Evolutionary conservation across 1,284 basidiomycete genomes (phyloP), one percentile per base, ranked within the genome.

Genomic region (Ganoderma lingzhi): DNA sequence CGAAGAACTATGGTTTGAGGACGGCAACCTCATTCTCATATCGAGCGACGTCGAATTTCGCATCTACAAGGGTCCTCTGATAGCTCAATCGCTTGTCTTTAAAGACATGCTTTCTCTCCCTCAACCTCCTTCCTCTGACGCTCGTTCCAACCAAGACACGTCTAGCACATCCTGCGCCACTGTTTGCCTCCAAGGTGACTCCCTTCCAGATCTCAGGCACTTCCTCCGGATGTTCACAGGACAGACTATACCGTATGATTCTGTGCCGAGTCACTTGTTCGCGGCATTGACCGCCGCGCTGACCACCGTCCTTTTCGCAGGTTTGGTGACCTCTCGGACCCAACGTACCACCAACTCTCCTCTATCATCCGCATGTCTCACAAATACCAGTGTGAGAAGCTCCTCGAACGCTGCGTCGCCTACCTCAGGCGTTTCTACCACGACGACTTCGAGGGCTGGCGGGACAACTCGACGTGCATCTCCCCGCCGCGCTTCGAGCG

Each of bases 351-450:
- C 53, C 62, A 68, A 41, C 15, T 72, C 59, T 68, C 71, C 30
- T 66, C 71, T 6, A 39, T 64, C 55, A 62, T 72, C 5, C 64
- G 71, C 41, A 51, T 72, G 23, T 63, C 63, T 15, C 65, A 72
- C 66, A 67, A 69, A 37, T 72, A 69, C 64, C 65, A 70, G 14
- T 63, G 63, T 48, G 61, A 70, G 17, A 45, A 63, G 39, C 42
- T 72, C 42, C 62, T 69, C 23, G 51, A 60, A 2, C 63, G 44
- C 41, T 60, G 60, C 37, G 23, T 66, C 42, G 61, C 66, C 45
- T 65, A 67, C 58, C 62, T 72, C 23, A 63, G 62, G 30, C 15
- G 41, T 15, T 72, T 65, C 66, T 72, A 61, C 61, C 65, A 65
- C 17, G 63, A 62, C 56, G 64, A 58, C 56, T 66, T 55, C 59